phyloP scores from a whole-genome alignment of 2,329 filamentous ascomycete species.

The Epichloe glyceriae region DNA sequence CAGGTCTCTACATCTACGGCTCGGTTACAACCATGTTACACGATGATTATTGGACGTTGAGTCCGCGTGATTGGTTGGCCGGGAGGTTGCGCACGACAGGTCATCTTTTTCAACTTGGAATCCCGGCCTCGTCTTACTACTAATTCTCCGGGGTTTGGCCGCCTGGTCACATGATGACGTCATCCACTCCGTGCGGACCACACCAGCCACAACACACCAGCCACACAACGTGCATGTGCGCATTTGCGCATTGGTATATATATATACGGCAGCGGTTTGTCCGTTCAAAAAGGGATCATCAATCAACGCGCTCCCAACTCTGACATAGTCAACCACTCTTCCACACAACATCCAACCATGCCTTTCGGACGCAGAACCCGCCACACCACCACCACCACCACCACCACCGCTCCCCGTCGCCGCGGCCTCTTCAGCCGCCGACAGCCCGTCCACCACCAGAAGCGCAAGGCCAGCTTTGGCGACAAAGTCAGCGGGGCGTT shows the following conservation, averaged over 20 bases:
- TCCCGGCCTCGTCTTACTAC: no score
- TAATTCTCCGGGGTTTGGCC: no score
- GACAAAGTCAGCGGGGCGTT: conserved; percentile 70
- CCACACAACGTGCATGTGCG: neutral
- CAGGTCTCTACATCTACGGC: no score
- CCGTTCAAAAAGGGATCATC: no score
- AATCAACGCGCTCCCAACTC: neutral
- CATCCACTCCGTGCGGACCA: neutral
- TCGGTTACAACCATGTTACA: no score
- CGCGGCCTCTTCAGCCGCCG: conserved; percentile 27
- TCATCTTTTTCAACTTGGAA: no score
- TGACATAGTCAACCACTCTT: neutral
- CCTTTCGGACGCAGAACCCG: conserved; percentile 14
- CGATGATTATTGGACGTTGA: no score
- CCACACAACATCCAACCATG: conserved; percentile 4
- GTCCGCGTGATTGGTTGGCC: no score
- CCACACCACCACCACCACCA: conserved; percentile 20
- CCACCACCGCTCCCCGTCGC: conserved; percentile 27
- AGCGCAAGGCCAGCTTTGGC: conserved; percentile 53
- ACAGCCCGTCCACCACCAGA: conserved; percentile 45
- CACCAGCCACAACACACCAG: conserved; percentile 2
- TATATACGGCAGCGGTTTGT: no score
- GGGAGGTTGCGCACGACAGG: no score
- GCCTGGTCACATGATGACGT: no score
- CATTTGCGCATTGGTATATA: no score